phyloP scores from a whole-genome alignment of 768 basidiomycete species.

The Kwoniella botswanensis region DNA sequence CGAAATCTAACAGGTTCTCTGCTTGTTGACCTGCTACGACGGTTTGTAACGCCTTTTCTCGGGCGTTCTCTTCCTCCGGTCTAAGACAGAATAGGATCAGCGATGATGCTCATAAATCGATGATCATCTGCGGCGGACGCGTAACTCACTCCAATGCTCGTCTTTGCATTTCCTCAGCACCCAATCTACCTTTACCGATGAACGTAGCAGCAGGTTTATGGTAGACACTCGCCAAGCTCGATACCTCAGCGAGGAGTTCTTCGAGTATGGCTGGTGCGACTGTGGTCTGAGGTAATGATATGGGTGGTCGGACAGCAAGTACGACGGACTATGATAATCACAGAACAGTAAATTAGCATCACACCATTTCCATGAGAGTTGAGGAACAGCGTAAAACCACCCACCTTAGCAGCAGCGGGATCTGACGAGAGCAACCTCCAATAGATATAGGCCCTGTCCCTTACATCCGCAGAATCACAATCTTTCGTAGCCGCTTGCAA shows the following conservation, averaged over 20 bases:
- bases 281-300: slow-evolving; percentile 87
- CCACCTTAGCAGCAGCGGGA: slow-evolving; percentile 90
- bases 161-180: slow-evolving; percentile 56
- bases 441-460: slow-evolving; percentile 97
- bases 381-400: slow-evolving; percentile 21
- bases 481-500: slow-evolving; percentile 94
- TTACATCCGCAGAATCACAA: slow-evolving; percentile 93
- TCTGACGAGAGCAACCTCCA: slow-evolving; percentile 95
- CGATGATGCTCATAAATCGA: background rate
- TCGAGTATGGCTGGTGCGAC: slow-evolving; percentile 85
- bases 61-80: slow-evolving; percentile 74
- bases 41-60: slow-evolving; percentile 84
- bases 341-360: background rate
- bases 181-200: slow-evolving; percentile 85
- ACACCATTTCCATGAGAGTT: background rate
- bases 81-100: slow-evolving; percentile 39
- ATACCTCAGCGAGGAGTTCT: slow-evolving; percentile 88
- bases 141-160: slow-evolving; percentile 52
- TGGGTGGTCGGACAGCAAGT: slow-evolving; percentile 87
- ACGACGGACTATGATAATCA: slow-evolving; percentile 70
- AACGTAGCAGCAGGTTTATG: slow-evolving; percentile 98
- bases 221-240: slow-evolving; percentile 88
- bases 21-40: slow-evolving; percentile 89
- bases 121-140: too few species aligned
- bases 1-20: slow-evolving; percentile 94